phyloP scores from a whole-genome alignment of 768 basidiomycete species.

The Fistulinella prunicolor region DNA sequence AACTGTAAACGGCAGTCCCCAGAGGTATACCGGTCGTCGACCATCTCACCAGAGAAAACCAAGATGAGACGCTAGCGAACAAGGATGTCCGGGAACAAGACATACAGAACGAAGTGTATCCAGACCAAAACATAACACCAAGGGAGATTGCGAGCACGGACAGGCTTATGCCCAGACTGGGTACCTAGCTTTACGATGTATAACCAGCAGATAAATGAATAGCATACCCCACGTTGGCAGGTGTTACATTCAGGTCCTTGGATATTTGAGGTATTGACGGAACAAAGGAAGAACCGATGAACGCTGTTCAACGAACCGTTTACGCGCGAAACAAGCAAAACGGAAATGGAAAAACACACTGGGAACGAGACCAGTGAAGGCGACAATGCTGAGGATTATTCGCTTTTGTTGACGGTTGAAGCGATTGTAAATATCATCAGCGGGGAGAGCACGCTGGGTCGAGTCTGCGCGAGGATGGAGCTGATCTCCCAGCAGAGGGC shows the following conservation, averaged over 20 bases:
- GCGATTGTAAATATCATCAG: constrained; percentile 50
- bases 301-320: constrained; percentile 41
- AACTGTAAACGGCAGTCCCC: constrained; percentile 54
- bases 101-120: constrained; percentile 49
- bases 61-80: background rate
- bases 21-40: constrained; percentile 56
- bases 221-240: constrained; percentile 52
- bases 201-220: background rate
- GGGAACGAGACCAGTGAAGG: constrained; percentile 60
- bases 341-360: constrained; percentile 38
- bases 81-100: background rate
- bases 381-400: constrained; percentile 54
- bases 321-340: background rate
- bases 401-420: constrained; percentile 53
- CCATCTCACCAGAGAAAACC: constrained; percentile 47
- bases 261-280: constrained; percentile 76
- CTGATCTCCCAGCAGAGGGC: constrained; percentile 20
- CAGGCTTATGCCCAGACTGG: constrained; percentile 49
- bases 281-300: constrained; percentile 66
- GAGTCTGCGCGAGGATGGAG: background rate
- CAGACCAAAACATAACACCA: constrained; percentile 51
- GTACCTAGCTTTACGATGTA: background rate
- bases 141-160: constrained; percentile 45
- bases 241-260: constrained; percentile 56
- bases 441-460: background rate